phyloP scores from a whole-genome alignment of 2,329 filamentous ascomycete species.

The Pseudogymnoascus sp. region DNA sequence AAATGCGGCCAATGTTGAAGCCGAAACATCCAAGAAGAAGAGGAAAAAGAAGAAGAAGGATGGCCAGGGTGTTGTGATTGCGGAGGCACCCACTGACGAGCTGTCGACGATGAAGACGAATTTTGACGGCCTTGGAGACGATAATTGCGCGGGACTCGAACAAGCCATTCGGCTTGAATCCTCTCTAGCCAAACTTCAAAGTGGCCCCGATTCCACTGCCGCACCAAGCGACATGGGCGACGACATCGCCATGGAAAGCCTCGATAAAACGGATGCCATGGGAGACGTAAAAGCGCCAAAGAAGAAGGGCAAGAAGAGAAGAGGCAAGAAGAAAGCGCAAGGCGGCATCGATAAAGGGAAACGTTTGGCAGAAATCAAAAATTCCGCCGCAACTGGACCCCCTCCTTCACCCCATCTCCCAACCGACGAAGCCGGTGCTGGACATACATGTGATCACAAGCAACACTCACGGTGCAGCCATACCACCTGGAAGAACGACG shows the following conservation, averaged over 20 bases:
- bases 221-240: not conserved
- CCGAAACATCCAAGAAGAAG: not conserved
- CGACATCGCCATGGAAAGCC: not conserved
- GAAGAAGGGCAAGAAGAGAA: not conserved
- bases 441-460: not conserved
- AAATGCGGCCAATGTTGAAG: not conserved
- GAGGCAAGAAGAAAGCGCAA: not conserved
- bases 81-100: not conserved
- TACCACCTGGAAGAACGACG: conserved; percentile 1
- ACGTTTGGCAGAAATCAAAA: not conserved
- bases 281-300: not conserved
- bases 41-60: not conserved
- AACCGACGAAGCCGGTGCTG: not conserved
- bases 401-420: not conserved
- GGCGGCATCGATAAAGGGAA: not conserved
- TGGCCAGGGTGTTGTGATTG: not conserved
- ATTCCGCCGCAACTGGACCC: not conserved
- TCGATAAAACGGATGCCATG: not conserved
- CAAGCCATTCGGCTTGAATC: not conserved
- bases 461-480: not conserved
- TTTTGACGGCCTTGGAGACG: not conserved
- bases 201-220: not conserved
- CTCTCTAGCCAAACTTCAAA: not conserved
- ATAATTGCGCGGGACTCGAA: not conserved
- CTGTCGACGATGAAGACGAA: not conserved